phyloP scores from a whole-genome alignment of 1,139 yeast species.

The Petasospora fabianii region DNA sequence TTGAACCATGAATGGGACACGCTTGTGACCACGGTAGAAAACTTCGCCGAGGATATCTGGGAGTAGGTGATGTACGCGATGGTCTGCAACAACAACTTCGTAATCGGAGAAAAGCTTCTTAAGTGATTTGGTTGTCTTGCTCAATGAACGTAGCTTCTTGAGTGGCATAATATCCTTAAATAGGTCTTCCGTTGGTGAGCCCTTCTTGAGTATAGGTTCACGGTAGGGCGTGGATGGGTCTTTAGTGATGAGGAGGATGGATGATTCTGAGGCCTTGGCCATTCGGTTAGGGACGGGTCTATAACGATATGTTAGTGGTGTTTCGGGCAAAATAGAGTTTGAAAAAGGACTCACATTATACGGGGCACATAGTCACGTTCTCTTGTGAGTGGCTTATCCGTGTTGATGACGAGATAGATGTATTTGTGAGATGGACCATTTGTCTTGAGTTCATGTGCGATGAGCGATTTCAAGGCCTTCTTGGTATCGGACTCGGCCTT shows the following conservation, averaged over 20 bases:
- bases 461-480: conserved; percentile 38
- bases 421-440: conserved; percentile 18
- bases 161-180: conserved; percentile 41
- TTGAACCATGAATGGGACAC: conserved; percentile 62
- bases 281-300: conserved; percentile 47
- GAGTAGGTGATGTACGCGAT: conserved; percentile 55
- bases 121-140: conserved; percentile 36
- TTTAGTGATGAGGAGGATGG: conserved; percentile 60
- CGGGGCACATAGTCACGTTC: conserved; percentile 60
- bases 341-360: conserved; percentile 36
- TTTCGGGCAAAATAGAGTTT: background rate
- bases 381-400: conserved; percentile 44
- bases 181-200: conserved; percentile 31
- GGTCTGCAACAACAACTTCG: conserved; percentile 65
- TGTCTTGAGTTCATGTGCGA: conserved; percentile 19
- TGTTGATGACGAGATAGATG: conserved; percentile 52
- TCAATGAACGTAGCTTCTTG: conserved; percentile 48
- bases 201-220: conserved; percentile 26
- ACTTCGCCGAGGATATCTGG: conserved; percentile 54
- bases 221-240: conserved; percentile 62
- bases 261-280: conserved; percentile 36
- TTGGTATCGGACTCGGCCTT: conserved; percentile 16
- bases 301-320: background rate
- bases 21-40: conserved; percentile 55
- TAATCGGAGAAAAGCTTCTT: conserved; percentile 52